phyloP scores from a whole-genome alignment of 805 yeast species.

The Myxozyma lipomycoides region DNA sequence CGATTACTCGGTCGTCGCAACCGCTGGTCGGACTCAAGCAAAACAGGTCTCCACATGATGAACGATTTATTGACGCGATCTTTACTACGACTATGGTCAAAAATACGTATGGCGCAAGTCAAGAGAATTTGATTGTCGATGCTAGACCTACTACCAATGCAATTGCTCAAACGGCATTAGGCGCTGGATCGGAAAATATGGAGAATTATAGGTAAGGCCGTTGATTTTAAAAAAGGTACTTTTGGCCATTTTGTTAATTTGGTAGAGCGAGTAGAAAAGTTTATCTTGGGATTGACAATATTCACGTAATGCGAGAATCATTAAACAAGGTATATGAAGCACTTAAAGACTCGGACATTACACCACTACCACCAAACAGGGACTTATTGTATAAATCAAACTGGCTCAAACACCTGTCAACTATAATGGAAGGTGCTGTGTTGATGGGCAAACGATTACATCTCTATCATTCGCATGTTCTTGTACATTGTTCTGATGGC shows the following conservation, averaged over 20 bases:
- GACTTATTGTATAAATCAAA: slow-evolving; percentile 59
- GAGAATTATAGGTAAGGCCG: slow-evolving; percentile 73
- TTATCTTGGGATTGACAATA: slow-evolving; percentile 88
- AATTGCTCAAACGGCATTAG: slow-evolving; percentile 91
- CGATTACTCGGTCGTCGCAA: slow-evolving; percentile 86
- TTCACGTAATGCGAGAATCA: slow-evolving; percentile 91
- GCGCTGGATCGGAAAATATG: slow-evolving; percentile 96
- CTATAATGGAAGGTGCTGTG: slow-evolving; percentile 70
- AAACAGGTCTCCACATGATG: slow-evolving; percentile 86
- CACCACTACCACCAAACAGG: slow-evolving; percentile 50
- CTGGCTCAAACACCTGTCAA: slow-evolving; percentile 73
- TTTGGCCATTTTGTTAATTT: too few relatives aligned
- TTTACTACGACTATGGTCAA: slow-evolving; percentile 53
- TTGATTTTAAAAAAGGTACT: too few relatives aligned
- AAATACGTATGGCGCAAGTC: slow-evolving; percentile 36
- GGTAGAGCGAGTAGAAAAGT: slow-evolving; percentile 47
- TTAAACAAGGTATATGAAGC: slow-evolving; percentile 58
- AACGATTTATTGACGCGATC: slow-evolving; percentile 68
- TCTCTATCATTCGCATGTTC: slow-evolving; percentile 72
- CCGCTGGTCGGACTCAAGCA: slow-evolving; percentile 90
- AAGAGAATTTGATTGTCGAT: slow-evolving; percentile 74
- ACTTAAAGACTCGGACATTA: slow-evolving; percentile 63
- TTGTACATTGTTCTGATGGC: slow-evolving; percentile 95
- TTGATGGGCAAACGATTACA: slow-evolving; percentile 77
- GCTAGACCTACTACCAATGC: slow-evolving; percentile 93